Evolutionary conservation across 805 yeast genomes (phyloP).

Genomic region (Zygotorulaspora danielsina): DNA sequence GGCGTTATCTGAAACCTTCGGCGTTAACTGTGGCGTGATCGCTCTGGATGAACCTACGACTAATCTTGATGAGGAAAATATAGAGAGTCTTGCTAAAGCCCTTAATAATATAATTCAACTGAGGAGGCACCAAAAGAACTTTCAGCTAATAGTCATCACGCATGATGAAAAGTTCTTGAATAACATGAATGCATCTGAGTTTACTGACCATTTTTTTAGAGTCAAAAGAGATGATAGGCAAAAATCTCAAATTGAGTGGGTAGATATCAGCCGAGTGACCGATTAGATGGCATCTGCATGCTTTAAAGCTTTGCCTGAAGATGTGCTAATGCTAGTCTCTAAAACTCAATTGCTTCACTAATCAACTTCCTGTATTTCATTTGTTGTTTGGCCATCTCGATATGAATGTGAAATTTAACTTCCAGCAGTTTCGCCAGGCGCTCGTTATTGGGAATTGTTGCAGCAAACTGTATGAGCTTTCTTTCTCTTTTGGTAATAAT

Average conservation of each 20-base stretch:
- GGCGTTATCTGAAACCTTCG: slow-evolving; percentile 94
- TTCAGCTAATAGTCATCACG: slow-evolving; percentile 91
- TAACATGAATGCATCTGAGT: slow-evolving; percentile 78
- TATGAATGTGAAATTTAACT: slow-evolving; percentile 23
- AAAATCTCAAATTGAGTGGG: slow-evolving; percentile 67
- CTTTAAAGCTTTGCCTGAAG: slow-evolving; percentile 1
- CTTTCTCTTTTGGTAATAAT: slow-evolving; percentile 3
- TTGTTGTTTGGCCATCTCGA: slow-evolving; percentile 39
- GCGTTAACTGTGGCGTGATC: slow-evolving; percentile 89
- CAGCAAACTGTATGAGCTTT: neutral
- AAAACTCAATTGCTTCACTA: slow-evolving; percentile 8
- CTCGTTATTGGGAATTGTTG: neutral
- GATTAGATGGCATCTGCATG: slow-evolving; percentile 21
- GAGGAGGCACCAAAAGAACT: slow-evolving; percentile 75
- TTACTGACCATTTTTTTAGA: slow-evolving; percentile 82
- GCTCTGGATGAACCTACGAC: slow-evolving; percentile 98
- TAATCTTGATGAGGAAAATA: slow-evolving; percentile 83
- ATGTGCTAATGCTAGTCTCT: neutral
- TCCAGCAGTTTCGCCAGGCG: slow-evolving; percentile 16
- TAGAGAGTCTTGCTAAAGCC: slow-evolving; percentile 81
- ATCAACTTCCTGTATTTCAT: slow-evolving; percentile 29
- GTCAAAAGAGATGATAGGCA: slow-evolving; percentile 78
- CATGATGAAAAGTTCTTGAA: slow-evolving; percentile 90
- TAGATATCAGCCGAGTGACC: slow-evolving; percentile 40
- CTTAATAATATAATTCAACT: slow-evolving; percentile 68